A percentile compares a stretch with the other conserved stretches of the same genome.
Evolutionary conservation across 257 asterid genomes (phyloP).

Genomic region (Plectranthus barbatus): DNA sequence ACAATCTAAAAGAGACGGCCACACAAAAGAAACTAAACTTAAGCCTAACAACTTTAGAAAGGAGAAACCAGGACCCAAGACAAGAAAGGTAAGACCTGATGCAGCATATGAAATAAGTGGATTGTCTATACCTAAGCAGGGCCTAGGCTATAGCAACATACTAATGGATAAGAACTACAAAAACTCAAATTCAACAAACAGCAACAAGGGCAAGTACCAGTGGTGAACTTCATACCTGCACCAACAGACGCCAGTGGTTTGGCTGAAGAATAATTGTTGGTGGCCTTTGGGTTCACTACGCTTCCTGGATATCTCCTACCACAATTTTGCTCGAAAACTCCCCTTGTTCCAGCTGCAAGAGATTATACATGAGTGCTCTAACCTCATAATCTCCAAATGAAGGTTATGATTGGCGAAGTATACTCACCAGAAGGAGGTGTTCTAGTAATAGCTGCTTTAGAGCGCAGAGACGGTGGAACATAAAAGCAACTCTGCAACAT

Average conservation of each 20-base stretch:
- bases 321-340: conserved; percentile 37
- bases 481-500: conserved; percentile 65
- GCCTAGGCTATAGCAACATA: neutral
- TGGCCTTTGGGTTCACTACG: conserved; percentile 38
- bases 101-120: neutral
- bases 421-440: conserved; percentile 74
- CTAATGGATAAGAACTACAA: neutral
- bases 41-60: neutral
- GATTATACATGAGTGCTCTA: neutral
- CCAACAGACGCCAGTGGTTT: conserved; percentile 36
- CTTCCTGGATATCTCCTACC: conserved; percentile 34
- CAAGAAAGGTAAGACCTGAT: neutral
- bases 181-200: neutral
- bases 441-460: conserved; percentile 43
- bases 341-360: conserved; percentile 47
- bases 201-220: neutral
- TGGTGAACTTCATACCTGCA: conserved; percentile 32
- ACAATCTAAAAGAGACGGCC: neutral
- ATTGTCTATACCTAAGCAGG: neutral
- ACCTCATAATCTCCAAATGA: neutral
- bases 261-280: conserved; percentile 32
- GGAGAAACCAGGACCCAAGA: neutral
- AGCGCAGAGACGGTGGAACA: conserved; percentile 83
- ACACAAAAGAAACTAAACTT: neutral
- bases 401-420: neutral